These are phyloP conservation scores for Fusarium sacchari DNA, from an alignment of 2,329 filamentous ascomycete species.

Conservation along the genomic window DNA sequence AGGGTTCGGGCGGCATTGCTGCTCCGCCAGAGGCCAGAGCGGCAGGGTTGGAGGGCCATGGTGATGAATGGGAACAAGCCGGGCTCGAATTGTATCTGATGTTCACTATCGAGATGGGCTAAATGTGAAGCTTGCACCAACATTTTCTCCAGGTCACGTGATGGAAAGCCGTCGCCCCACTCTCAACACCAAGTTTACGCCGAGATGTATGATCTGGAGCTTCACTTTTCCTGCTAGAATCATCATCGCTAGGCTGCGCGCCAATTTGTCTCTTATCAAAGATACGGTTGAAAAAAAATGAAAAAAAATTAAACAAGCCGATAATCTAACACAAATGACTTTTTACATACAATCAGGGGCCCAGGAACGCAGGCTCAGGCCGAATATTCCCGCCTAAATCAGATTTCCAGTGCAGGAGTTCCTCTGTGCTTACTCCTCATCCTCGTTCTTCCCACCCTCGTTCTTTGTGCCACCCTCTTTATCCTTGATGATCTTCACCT, in stretches of 20 bases:
- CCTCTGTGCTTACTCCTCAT: not conserved
- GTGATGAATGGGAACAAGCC: slow-evolving; percentile 20
- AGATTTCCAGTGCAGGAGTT: not conserved
- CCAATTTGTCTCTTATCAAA: not conserved
- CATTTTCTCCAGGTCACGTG: slow-evolving; percentile 50
- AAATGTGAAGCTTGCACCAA: slow-evolving; percentile 40
- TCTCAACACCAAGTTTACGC: slow-evolving; percentile 22
- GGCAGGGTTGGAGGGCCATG: slow-evolving; percentile 51
- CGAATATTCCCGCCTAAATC: not conserved
- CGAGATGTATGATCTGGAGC: slow-evolving; percentile 2
- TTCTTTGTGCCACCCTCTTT: not conserved
- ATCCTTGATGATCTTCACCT: not conserved
- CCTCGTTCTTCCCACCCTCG: not conserved
- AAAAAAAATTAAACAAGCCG: not conserved
- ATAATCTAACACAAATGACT: not conserved
- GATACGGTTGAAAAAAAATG: not conserved
- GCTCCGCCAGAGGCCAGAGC: slow-evolving; percentile 43
- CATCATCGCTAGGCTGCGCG: not conserved
- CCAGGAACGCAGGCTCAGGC: not conserved
- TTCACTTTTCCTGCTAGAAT: not conserved
- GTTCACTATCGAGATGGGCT: not conserved
- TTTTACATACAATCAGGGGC: not conserved
- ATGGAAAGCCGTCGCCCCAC: slow-evolving; percentile 29
- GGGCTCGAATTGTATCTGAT: slow-evolving; percentile 1
- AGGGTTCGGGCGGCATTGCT: slow-evolving; percentile 38